These are phyloP conservation scores for Nymphaea colorata DNA, from an alignment of 164 flowering plant genomes.

Conservation along the genomic window DNA sequence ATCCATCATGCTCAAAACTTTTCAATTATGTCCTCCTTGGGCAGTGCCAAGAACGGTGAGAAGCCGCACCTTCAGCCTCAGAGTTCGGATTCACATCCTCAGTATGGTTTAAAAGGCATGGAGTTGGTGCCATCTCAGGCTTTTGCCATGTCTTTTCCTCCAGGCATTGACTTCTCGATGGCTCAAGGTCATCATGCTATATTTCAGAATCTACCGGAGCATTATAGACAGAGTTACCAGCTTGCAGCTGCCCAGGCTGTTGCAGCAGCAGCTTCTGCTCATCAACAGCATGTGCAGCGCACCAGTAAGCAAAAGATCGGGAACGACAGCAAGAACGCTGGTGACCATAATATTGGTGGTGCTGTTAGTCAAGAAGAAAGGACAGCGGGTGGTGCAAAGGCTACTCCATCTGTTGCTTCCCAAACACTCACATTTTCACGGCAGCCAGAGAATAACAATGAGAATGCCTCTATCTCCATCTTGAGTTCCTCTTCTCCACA, in stretches of 20 bases:
- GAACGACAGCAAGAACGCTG: not conserved
- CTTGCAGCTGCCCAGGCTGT: slow-evolving; percentile 43
- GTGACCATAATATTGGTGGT: not conserved
- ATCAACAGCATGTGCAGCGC: slow-evolving; percentile 42
- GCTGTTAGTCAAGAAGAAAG: slow-evolving; percentile 35
- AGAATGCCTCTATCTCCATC: slow-evolving; percentile 23
- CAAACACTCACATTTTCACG: slow-evolving; percentile 69
- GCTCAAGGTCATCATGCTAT: slow-evolving; percentile 55
- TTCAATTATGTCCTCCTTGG: slow-evolving; percentile 30
- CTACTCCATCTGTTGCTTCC: slow-evolving; percentile 16
- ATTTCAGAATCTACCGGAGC: slow-evolving; percentile 60
- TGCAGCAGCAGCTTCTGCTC: slow-evolving; percentile 29
- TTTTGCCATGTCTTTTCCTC: slow-evolving; percentile 74
- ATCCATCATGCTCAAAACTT: slow-evolving; percentile 8
- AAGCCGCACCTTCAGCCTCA: slow-evolving; percentile 26
- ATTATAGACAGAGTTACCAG: slow-evolving; percentile 46
- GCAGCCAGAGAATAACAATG: slow-evolving; percentile 28
- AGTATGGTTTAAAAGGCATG: slow-evolving; percentile 35
- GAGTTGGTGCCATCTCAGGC: slow-evolving; percentile 57
- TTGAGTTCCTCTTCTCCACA: not conserved
- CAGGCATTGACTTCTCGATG: slow-evolving; percentile 61
- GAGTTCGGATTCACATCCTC: slow-evolving; percentile 19
- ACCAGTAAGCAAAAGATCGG: not conserved
- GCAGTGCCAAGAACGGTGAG: slow-evolving; percentile 24
- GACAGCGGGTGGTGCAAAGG: slow-evolving; percentile 30